Base-by-base conservation (phyloP, 352 stramenopile genomes). In the Phytophthora agathidicida region DNA sequence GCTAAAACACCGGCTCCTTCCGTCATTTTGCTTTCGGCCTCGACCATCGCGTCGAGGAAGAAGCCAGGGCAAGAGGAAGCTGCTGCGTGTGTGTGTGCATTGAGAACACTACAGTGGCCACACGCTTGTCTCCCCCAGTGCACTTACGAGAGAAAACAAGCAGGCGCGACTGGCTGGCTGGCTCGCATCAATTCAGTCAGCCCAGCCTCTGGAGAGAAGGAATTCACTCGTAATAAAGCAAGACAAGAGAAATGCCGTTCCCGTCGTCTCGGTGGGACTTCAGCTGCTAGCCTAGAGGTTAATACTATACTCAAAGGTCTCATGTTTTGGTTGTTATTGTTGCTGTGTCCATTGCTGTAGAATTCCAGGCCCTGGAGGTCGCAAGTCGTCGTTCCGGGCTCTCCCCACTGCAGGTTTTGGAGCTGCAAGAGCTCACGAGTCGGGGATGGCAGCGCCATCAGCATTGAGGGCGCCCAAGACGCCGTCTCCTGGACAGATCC, bases 241-340 rank as follows among this genome's bases (percentile, higher is more conserved):
- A 39, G 46, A 38, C 10, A 32, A 16, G n/a, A 24, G 19, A 44
- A 36, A 75, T 75, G 66, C 66, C 66, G 0, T 59, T 75, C 31
- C 39, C 65, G 28, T 75, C 60, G 11, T 75, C 66, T 65, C 60
- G 66, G 66, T 75, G 26, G 11, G 60, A 42, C 28, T 54, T 19
- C 16, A n/a, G n/a, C n/a, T n/a, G n/a, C n/a, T n/a, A n/a, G n/a
- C n/a, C n/a, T n/a, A n/a, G n/a, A n/a, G n/a, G n/a, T n/a, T n/a
- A n/a, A n/a, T n/a, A n/a, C n/a, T n/a, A n/a, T n/a, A n/a, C n/a
- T n/a, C n/a, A n/a, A n/a, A n/a, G n/a, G n/a, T 20, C 6, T 45
- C 13, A 19, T 31, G 35, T 28, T 32, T 8, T 47, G 13, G 16
- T 53, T 46, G 2, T 24, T 64, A 17, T 17, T 8, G 1, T 26